These are phyloP conservation scores for Zea mays DNA, from an alignment of 176 grass and related monocot species.

Conservation along the genomic window DNA sequence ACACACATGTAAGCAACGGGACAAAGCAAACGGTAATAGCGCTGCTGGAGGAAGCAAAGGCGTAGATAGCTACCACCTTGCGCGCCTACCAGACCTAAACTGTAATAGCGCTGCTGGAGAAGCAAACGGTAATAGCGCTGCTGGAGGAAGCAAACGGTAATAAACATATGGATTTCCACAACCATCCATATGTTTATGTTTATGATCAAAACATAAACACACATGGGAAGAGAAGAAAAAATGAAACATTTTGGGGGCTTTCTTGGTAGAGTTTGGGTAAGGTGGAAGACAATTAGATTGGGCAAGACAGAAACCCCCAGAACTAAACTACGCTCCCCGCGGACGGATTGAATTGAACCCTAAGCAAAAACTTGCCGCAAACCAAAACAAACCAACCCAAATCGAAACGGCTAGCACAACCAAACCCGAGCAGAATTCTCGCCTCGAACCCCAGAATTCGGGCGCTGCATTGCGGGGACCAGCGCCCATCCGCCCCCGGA, in stretches of 20 bases:
- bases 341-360: constrained; percentile 35
- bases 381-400: too few species aligned
- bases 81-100: neutral
- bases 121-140: too few species aligned
- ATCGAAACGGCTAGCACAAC: neutral
- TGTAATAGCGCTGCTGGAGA: too few species aligned
- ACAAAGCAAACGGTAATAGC: constrained; percentile 2
- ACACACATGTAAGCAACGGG: neutral
- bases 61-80: neutral
- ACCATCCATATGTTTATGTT: too few species aligned
- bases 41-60: neutral
- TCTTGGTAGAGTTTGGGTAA: neutral
- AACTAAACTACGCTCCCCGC: neutral
- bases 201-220: too few species aligned
- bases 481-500: neutral
- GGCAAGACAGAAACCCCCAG: neutral
- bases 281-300: neutral
- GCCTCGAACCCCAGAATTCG: neutral
- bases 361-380: constrained; percentile 6
- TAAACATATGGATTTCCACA: too few species aligned
- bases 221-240: too few species aligned
- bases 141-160: too few species aligned
- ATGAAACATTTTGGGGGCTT: neutral
- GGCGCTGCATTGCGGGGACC: constrained; percentile 13
- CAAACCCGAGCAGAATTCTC: neutral